Percentiles rank a stretch among this genome's conserved stretches.
phyloP scores from a whole-genome alignment of 129 eudicot genomes.

The Helianthus tuberosus region DNA sequence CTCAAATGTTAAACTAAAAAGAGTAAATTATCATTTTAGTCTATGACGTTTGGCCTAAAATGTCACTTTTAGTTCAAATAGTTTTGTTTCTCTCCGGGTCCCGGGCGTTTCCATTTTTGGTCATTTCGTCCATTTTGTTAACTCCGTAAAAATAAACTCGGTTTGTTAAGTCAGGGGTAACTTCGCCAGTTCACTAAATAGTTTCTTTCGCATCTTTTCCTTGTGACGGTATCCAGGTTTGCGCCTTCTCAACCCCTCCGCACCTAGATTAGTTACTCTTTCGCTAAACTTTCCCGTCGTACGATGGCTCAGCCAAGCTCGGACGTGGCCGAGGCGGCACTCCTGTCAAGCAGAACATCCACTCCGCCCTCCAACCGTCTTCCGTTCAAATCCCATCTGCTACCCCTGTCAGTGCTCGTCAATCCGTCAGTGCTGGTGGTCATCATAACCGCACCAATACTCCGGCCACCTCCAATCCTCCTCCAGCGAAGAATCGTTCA shows the following conservation, averaged over 20 bases:
- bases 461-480: constrained; percentile 17
- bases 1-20: too few relatives aligned
- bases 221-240: constrained; percentile 44
- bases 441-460: constrained; percentile 47
- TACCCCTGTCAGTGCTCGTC: constrained; percentile 37
- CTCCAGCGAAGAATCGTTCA: constrained; percentile 71
- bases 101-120: too few relatives aligned
- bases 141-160: too few relatives aligned
- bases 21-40: too few relatives aligned
- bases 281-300: constrained; percentile 34
- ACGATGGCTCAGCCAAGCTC: constrained; percentile 64
- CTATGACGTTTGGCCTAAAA: too few relatives aligned
- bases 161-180: too few relatives aligned
- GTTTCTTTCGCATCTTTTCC: constrained; percentile 39
- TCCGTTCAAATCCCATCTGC: constrained; percentile 47
- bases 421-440: not conserved
- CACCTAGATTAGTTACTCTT: constrained; percentile 23
- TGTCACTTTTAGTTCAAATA: too few relatives aligned
- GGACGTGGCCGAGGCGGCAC: constrained; percentile 59
- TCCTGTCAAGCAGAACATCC: constrained; percentile 60
- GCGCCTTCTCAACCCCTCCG: constrained; percentile 1
- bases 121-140: too few relatives aligned
- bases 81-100: too few relatives aligned
- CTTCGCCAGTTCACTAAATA: too few relatives aligned
- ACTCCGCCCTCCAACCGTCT: constrained; percentile 58